These are phyloP conservation scores for Betula pendula DNA, from an alignment of 306 rosid genomes.

Conservation along the genomic window DNA sequence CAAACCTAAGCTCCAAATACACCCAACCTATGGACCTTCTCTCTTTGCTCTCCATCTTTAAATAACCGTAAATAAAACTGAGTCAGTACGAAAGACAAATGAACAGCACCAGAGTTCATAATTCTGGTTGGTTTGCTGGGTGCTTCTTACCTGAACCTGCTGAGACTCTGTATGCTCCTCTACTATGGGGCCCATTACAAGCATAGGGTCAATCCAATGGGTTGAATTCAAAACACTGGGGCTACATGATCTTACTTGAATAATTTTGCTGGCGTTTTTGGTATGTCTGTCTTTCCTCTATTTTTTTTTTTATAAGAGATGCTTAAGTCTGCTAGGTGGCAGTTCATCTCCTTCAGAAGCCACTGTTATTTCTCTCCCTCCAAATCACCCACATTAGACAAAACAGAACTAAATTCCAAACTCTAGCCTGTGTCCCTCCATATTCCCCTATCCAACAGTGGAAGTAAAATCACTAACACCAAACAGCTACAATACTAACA, in stretches of 20 bases:
- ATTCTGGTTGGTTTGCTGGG: not conserved
- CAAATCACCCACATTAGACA: not conserved
- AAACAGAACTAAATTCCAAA: not conserved
- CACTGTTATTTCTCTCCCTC: not conserved
- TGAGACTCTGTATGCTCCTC: not conserved
- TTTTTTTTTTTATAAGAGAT: not conserved
- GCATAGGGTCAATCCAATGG: not conserved
- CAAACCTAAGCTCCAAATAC: not conserved
- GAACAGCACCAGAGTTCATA: not conserved
- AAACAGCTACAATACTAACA: not conserved
- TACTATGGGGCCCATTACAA: not conserved
- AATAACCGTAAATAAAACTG: not conserved
- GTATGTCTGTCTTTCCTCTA: not conserved
- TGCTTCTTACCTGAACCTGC: not conserved
- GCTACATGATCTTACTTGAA: not conserved
- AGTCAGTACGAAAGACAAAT: not conserved
- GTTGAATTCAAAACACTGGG: not conserved
- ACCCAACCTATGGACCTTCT: not conserved
- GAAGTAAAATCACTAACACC: not conserved
- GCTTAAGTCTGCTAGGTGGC: not conserved
- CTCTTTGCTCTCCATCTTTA: not conserved
- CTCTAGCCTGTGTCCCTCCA: not conserved
- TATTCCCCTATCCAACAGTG: not conserved
- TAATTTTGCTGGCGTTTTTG: not conserved
- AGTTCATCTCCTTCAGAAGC: not conserved